A percentile compares a stretch with the other conserved stretches of the same genome.
Evolutionary conservation across 306 rosid species (phyloP).

Genomic region (Ormosia semicastrata): DNA sequence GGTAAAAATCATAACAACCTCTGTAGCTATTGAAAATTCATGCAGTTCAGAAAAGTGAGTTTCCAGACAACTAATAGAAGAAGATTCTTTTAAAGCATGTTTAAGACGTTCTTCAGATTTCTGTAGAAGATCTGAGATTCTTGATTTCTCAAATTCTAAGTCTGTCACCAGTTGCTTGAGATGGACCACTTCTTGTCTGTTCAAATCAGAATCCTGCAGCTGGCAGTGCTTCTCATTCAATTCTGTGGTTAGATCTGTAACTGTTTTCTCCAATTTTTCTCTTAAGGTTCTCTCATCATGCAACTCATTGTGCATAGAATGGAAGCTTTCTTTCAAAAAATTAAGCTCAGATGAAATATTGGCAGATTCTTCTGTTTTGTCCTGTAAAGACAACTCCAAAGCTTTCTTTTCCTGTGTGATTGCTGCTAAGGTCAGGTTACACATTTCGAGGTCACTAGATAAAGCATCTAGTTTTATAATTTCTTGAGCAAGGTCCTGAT

Average conservation of each 20-base stretch:
- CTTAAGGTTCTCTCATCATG: conserved; percentile 49
- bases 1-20: conserved; percentile 51
- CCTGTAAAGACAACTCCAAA: conserved; percentile 51
- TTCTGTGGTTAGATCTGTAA: conserved; percentile 58
- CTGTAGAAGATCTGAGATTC: conserved; percentile 46
- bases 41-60: conserved; percentile 62
- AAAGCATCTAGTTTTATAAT: conserved; percentile 33
- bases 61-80: conserved; percentile 51
- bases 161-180: conserved; percentile 59
- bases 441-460: conserved; percentile 44
- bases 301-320: conserved; percentile 50
- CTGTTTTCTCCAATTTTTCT: conserved; percentile 53
- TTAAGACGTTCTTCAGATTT: conserved; percentile 53
- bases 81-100: conserved; percentile 51
- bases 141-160: conserved; percentile 71
- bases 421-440: conserved; percentile 44
- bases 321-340: conserved; percentile 47
- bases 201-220: conserved; percentile 59
- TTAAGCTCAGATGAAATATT: conserved; percentile 53
- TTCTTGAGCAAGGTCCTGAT: conserved; percentile 51
- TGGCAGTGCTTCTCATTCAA: conserved; percentile 58
- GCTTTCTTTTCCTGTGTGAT: conserved; percentile 58
- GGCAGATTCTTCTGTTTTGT: conserved; percentile 58
- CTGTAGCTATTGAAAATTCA: conserved; percentile 57
- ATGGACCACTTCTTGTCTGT: conserved; percentile 53